Percentiles rank a stretch among this genome's conserved stretches.
Evolutionary conservation across 1,284 basidiomycete species (phyloP).

Genomic region (Ganoderma lingzhi): DNA sequence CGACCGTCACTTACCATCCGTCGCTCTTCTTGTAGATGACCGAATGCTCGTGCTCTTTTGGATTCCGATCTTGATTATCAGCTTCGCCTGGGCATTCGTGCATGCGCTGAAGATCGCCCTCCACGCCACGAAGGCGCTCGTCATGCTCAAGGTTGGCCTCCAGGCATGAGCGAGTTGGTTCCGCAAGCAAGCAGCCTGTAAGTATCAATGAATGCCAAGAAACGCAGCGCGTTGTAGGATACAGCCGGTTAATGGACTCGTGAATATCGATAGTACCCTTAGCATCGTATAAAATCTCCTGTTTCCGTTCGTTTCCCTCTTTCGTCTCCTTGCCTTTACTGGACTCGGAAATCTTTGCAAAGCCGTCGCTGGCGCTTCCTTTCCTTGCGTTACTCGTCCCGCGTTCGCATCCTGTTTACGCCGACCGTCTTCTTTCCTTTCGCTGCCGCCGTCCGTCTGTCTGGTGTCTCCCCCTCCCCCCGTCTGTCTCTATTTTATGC

Average conservation of each 20-base stretch:
- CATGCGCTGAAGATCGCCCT: conserved; percentile 65
- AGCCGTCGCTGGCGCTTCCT: conserved; percentile 1
- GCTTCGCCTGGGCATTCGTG: conserved; percentile 71
- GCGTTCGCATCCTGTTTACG: not conserved
- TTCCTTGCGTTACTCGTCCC: not conserved
- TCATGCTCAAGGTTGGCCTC: conserved; percentile 55
- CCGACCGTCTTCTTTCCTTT: not conserved
- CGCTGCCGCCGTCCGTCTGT: not conserved
- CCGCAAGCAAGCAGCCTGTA: not conserved
- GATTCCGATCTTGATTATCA: conserved; percentile 87
- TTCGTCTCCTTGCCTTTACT: not conserved
- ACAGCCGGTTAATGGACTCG: conserved; percentile 17
- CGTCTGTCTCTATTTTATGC: conserved; percentile 11
- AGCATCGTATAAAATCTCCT: conserved; percentile 15
- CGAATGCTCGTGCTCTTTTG: conserved; percentile 94
- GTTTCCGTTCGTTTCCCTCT: conserved; percentile 7
- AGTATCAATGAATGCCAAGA: not conserved
- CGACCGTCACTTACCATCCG: conserved; percentile 21
- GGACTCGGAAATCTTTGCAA: not conserved
- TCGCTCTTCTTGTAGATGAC: conserved; percentile 65
- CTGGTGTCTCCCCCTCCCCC: no score
- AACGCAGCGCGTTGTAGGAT: conserved; percentile 23
- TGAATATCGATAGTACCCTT: conserved; percentile 4
- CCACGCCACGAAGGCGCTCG: conserved; percentile 57
- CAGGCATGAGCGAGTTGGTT: conserved; percentile 41